Base-by-base conservation (phyloP, 306 rosid species). In the Quercus dentata region DNA sequence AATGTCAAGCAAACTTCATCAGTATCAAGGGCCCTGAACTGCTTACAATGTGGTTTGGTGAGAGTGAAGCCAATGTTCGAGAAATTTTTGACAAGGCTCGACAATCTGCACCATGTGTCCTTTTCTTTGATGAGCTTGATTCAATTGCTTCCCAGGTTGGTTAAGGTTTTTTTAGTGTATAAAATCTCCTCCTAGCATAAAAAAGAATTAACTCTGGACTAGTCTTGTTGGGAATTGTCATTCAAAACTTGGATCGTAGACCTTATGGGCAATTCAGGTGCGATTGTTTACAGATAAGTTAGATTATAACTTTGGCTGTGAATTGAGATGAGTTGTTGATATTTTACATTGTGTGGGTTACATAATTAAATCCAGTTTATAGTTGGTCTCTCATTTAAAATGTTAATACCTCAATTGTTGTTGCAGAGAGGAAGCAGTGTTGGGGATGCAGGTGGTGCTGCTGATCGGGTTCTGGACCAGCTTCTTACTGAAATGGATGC, bases 41-140 rank as follows among this genome's bases (percentile, higher is more conserved):
- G 28, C 91, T 88, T 33, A 88, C 88, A 25, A 85, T 88, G 88
- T 88, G 91, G 91, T 85, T 88, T 83, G 91, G 91, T 76, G 91
- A 88, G 83, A 88, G 91, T 85, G 91, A 88, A 79, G 91, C 91
- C 75, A 85, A 88, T 83, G 91, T 88, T 76, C 80, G 89, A 62
- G 91, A 88, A 79, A 83, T 85, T 67, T 88, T 88, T 79, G 89
- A 88, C 88, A 88, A 88, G 83, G 89, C 89, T 31, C 83, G 88
- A 38, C 83, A 79, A 62, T 83, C 88, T 17, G 91, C 91, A 10
- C 91, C 89, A 7, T 88, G 91, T 74, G 89, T 88, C 79, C 89
- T 88, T 79, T 88, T 88, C 87, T 88, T 88, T 79, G 91, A 88
- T 64, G 91, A 88, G 86, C 91, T 88, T 52, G 89, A 85, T 56